A percentile compares a stretch with the other conserved stretches of the same genome.
Conservation (phyloP, 306 rosid genomes). For the Dicorynia guianensis region DNA sequence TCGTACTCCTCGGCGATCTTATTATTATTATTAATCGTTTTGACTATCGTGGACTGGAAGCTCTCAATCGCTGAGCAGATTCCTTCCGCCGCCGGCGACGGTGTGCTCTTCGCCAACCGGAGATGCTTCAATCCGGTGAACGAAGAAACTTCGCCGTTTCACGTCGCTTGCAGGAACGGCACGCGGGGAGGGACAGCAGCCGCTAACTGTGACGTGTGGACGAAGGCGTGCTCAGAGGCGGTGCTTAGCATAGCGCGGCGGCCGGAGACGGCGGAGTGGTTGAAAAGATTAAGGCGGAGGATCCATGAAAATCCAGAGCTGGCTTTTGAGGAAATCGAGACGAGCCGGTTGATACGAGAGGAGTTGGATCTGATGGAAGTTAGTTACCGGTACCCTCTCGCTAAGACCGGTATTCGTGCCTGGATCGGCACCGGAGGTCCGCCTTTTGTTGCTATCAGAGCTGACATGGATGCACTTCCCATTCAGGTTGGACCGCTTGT, state of each 20-base stretch:
- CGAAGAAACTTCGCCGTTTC: not conserved
- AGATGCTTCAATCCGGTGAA: slow-evolving; percentile 27
- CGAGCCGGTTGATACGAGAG: slow-evolving; percentile 69
- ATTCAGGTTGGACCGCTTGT: slow-evolving; percentile 62
- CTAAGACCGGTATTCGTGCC: slow-evolving; percentile 85
- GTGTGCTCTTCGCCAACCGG: slow-evolving; percentile 40
- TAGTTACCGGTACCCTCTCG: slow-evolving; percentile 68
- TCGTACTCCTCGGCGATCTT: not conserved
- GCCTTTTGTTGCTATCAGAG: slow-evolving; percentile 91
- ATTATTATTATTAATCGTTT: slow-evolving; percentile 3
- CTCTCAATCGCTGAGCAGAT: slow-evolving; percentile 8
- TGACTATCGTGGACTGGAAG: not conserved
- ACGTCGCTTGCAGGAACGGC: slow-evolving; percentile 42
- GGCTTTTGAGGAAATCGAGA: slow-evolving; percentile 89
- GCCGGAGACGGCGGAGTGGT: slow-evolving; percentile 76
- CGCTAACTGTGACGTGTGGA: slow-evolving; percentile 63
- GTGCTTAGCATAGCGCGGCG: slow-evolving; percentile 65
- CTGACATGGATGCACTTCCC: slow-evolving; percentile 99
- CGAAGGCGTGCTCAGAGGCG: slow-evolving; percentile 64
- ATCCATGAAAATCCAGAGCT: slow-evolving; percentile 90
- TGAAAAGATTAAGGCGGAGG: slow-evolving; percentile 65
- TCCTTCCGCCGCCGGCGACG: slow-evolving; percentile 38
- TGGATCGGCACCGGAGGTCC: slow-evolving; percentile 90
- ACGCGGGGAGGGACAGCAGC: slow-evolving; percentile 33
- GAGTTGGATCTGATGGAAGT: slow-evolving; percentile 84